A percentile compares a stretch with the other conserved stretches of the same genome.
Evolutionary conservation across 2,329 filamentous ascomycete genomes (phyloP).

Genomic region (Sclerotinia subarctica): DNA sequence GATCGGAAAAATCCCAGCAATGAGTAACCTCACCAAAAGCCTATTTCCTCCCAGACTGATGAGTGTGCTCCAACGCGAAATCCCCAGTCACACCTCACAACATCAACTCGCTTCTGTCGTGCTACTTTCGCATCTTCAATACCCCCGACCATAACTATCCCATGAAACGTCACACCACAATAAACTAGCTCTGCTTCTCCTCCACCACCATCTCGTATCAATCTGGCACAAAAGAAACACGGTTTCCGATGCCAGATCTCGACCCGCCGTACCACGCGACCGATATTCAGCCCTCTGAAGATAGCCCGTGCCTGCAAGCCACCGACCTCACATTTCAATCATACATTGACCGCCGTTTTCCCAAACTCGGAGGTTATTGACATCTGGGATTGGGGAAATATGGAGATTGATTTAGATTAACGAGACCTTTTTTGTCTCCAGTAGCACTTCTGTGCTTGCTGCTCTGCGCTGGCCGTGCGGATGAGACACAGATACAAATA

Average conservation of each 20-base stretch:
- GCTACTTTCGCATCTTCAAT: not conserved
- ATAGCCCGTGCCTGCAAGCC: not conserved
- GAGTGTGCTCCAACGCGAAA: not conserved
- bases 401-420: conserved; percentile 8
- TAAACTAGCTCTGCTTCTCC: not conserved
- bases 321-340: not conserved
- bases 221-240: not conserved
- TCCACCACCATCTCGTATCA: conserved; percentile 5
- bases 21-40: not conserved
- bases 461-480: not conserved
- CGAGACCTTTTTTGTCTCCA: not conserved
- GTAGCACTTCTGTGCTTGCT: not conserved
- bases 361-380: not conserved
- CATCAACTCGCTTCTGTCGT: conserved; percentile 3
- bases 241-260: conserved; percentile 13
- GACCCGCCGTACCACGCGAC: conserved; percentile 6
- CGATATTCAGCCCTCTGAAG: not conserved
- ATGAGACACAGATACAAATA: not conserved
- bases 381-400: not conserved
- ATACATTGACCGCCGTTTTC: conserved; percentile 6
- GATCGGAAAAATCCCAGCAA: not conserved
- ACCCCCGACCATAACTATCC: not conserved
- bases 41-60: not conserved
- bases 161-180: not conserved
- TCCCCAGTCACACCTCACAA: not conserved